A percentile compares a stretch with the other conserved stretches of the same genome.
Evolutionary conservation across 805 yeast genomes (phyloP).

Genomic region (Scheffersomyces ergatensis): DNA sequence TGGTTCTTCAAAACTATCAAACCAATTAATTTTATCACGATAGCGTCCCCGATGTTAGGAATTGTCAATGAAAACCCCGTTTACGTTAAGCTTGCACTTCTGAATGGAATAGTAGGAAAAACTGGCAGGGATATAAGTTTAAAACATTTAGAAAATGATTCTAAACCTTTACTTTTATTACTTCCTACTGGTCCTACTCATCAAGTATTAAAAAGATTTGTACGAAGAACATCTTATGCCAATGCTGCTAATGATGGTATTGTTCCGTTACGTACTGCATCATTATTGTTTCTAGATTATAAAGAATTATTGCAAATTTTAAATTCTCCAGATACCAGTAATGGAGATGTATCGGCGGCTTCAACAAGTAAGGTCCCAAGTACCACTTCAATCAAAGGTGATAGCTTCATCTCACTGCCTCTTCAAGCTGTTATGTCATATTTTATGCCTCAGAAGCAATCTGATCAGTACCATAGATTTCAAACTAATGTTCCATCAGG

Average conservation of each 20-base stretch:
- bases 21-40: constrained; percentile 75
- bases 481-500: constrained; percentile 13
- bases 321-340: constrained; percentile 9
- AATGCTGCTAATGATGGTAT: constrained; percentile 92
- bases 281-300: constrained; percentile 84
- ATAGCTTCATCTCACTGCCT: constrained; percentile 14
- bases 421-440: constrained; percentile 37
- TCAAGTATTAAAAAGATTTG: constrained; percentile 57
- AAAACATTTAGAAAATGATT: constrained; percentile 37
- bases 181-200: constrained; percentile 78
- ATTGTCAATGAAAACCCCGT: constrained; percentile 84
- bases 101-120: constrained; percentile 85
- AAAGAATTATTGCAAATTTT: constrained; percentile 44
- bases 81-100: constrained; percentile 78
- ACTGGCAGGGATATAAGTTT: constrained; percentile 91
- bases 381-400: constrained; percentile 8
- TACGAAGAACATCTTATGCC: constrained; percentile 79
- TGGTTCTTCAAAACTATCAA: constrained; percentile 61
- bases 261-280: constrained; percentile 89
- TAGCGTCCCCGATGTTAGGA: constrained; percentile 90
- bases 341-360: constrained; percentile 1
- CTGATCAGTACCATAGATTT: constrained; percentile 12
- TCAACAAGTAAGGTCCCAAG: constrained; percentile 16
- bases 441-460: constrained; percentile 42
- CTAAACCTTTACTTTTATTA: constrained; percentile 67